Evolutionary conservation across 108 stramenopile species (phyloP).

Genomic region (Nannochloropsis salina): DNA sequence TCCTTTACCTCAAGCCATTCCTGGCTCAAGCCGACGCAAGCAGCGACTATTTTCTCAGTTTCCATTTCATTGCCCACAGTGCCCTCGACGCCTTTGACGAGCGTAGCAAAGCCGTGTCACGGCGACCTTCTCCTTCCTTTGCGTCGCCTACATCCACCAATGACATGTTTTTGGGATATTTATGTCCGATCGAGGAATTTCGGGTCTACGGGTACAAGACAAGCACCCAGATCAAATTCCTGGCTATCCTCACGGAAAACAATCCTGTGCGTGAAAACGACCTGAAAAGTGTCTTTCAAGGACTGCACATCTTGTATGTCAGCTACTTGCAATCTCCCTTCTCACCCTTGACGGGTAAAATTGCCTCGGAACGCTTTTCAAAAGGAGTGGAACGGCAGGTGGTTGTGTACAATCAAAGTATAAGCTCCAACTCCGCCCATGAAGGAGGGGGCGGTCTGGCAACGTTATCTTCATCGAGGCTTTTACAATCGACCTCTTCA

Average conservation of each 20-base stretch:
- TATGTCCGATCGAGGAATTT: constrained; percentile 49
- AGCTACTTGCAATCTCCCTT: constrained; percentile 46
- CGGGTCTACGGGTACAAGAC: constrained; percentile 47
- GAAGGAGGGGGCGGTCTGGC: not conserved
- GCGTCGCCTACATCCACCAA: not conserved
- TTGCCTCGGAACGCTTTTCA: constrained; percentile 35
- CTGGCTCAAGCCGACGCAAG: not conserved
- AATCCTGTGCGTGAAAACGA: constrained; percentile 37
- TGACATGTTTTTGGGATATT: constrained; percentile 50
- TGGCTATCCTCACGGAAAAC: constrained; percentile 40
- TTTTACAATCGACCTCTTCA: not conserved
- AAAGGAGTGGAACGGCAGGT: constrained; percentile 43
- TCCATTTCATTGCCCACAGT: constrained; percentile 9
- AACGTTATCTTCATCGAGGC: not conserved
- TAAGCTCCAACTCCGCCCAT: not conserved
- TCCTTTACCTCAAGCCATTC: not conserved
- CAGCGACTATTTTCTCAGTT: not conserved
- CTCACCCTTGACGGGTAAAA: constrained; percentile 36
- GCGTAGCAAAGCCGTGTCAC: not conserved
- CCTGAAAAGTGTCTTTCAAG: constrained; percentile 34
- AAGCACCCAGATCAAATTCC: constrained; percentile 39
- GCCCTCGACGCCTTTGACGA: constrained; percentile 6
- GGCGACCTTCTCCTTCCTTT: not conserved
- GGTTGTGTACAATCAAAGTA: constrained; percentile 40
- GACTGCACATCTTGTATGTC: constrained; percentile 42